These are phyloP conservation scores for Panaeolus papilionaceus DNA, from an alignment of 768 basidiomycete species.

Conservation along the genomic window DNA sequence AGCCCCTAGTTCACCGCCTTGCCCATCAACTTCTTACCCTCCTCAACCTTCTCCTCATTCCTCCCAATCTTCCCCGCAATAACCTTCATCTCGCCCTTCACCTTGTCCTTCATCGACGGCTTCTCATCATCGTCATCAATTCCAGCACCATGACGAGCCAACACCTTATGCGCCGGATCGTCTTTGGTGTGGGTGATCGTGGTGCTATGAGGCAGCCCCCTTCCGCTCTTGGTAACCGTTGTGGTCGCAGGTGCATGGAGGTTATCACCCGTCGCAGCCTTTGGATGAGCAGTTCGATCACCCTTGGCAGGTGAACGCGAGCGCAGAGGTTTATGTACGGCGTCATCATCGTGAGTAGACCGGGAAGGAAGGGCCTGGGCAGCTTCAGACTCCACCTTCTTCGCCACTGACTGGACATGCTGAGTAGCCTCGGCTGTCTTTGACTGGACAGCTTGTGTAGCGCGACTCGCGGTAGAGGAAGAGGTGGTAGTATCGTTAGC, in stretches of 20 bases:
- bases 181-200: background rate
- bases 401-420: background rate
- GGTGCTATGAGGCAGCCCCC: background rate
- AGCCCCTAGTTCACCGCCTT: constrained; percentile 20
- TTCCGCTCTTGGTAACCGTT: background rate
- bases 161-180: background rate
- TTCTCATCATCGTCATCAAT: constrained; percentile 23
- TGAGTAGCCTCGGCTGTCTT: background rate
- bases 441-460: background rate
- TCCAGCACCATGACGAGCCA: constrained; percentile 8
- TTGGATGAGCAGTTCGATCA: background rate
- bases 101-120: constrained; percentile 38
- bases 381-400: background rate
- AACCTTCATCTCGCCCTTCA: constrained; percentile 48
- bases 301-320: background rate
- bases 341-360: background rate
- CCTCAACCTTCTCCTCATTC: constrained; percentile 43
- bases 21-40: constrained; percentile 43
- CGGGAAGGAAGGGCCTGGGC: background rate
- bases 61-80: constrained; percentile 42
- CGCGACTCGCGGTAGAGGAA: background rate
- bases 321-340: background rate
- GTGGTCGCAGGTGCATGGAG: background rate
- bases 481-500: background rate
- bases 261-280: background rate